Evolutionary conservation across 495 filamentous ascomycete species (phyloP), one percentile per base, ranked within the genome.

Genomic region (Oleoguttula mirabilis): DNA sequence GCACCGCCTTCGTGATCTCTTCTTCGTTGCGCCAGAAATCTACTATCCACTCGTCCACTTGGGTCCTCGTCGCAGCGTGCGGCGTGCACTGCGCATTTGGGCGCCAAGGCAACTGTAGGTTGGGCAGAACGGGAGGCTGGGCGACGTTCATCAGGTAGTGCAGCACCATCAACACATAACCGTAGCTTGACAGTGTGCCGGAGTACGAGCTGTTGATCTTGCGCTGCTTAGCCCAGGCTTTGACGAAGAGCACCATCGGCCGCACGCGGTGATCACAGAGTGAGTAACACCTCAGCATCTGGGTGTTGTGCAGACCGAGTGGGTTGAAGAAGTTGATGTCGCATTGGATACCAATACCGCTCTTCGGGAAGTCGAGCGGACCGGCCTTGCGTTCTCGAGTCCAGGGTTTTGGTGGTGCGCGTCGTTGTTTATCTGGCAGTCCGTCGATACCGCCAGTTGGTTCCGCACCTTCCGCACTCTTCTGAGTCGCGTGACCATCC

Each of bases 141-240:
- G 73, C 80, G 39, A 90, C 55, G 51, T 92, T 88, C 47, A 84
- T 68, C 22, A 92, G 76, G 50, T 86, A 90, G 56, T 92, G 84
- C n/a, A 92, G 63, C n/a, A 84, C 77, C 82, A 92, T 88, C 5
- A 92, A 66, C n/a, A 85, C 82, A 59, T 86, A 92, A 34, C 84
- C 84, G 56, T 92, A 92, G 40, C 79, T 84, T 52, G 79, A 83
- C 24, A 92, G 67, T 0, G 82, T 88, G 37, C 84, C 84, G 30
- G 74, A 72, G 55, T 85, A 90, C n/a, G 80, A 72, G 39, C 69
- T 73, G 60, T 90, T 90, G 60, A 92, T 88, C 42, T 72, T 76
- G 32, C 84, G 73, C 23, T 68, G 67, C 59, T 84, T 87, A 27
- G 84, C 80, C 85, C 85, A 92, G 45, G 68, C 61, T 59, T 92